These are phyloP conservation scores for Trichoderma sp. DNA, from an alignment of 2,329 filamentous ascomycete species.

Conservation along the genomic window DNA sequence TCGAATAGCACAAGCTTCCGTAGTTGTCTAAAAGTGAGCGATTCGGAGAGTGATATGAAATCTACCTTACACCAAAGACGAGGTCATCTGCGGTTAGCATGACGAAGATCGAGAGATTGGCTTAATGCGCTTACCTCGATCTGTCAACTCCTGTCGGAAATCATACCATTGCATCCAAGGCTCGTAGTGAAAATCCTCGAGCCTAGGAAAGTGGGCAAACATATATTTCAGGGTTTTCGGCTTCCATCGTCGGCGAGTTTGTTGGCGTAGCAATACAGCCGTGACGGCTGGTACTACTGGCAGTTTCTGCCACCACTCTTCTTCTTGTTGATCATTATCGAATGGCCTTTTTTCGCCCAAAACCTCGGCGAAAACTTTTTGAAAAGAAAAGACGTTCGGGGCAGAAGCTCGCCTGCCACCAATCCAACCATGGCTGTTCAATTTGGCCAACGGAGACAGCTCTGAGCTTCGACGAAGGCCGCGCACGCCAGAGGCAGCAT, in stretches of 20 bases:
- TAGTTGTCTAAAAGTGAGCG: background rate
- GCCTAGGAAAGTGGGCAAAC: slow-evolving; percentile 31
- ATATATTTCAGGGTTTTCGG: slow-evolving; percentile 29
- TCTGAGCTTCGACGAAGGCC: background rate
- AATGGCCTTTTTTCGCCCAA: background rate
- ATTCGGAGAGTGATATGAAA: background rate
- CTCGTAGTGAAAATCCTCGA: slow-evolving; percentile 38
- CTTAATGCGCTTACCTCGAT: background rate
- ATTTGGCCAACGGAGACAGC: background rate
- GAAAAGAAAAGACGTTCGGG: background rate
- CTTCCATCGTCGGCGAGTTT: slow-evolving; percentile 34
- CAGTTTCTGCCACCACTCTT: background rate
- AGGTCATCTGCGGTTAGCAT: background rate
- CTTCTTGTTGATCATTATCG: slow-evolving; percentile 18
- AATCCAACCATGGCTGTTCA: background rate
- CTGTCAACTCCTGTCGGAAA: background rate
- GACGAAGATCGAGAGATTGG: background rate
- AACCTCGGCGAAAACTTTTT: background rate
- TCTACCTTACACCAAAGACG: background rate
- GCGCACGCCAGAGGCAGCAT: background rate
- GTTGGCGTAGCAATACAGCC: slow-evolving; percentile 35
- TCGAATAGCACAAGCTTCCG: slow-evolving; percentile 8
- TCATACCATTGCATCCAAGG: slow-evolving; percentile 34
- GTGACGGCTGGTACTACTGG: slow-evolving; percentile 33
- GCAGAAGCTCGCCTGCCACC: background rate